phyloP scores from a whole-genome alignment of 192 early-diverging fungal species.

The Backusella macrospora region DNA sequence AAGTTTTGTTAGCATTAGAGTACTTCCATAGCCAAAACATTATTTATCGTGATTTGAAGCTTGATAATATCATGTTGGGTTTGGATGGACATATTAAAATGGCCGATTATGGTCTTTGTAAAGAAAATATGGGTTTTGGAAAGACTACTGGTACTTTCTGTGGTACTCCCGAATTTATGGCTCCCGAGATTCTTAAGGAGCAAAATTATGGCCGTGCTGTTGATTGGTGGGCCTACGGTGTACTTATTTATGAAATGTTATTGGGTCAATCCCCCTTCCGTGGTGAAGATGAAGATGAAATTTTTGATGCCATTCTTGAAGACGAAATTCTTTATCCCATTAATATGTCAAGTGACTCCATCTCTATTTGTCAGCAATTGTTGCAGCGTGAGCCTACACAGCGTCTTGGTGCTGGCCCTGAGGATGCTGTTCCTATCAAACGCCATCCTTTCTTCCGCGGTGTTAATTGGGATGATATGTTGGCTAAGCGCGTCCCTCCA shows the following conservation, averaged over 20 bases:
- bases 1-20: constrained; percentile 90
- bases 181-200: constrained; percentile 61
- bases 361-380: constrained; percentile 44
- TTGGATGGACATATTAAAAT: constrained; percentile 96
- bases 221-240: constrained; percentile 89
- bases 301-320: constrained; percentile 80
- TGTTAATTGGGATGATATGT: constrained; percentile 94
- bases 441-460: constrained; percentile 93
- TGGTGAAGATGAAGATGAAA: constrained; percentile 75
- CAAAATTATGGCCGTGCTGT: constrained; percentile 67
- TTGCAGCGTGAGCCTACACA: constrained; percentile 85
- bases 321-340: constrained; percentile 73
- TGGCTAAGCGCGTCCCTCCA: constrained; percentile 81
- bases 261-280: constrained; percentile 83
- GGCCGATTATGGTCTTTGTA: constrained; percentile 93
- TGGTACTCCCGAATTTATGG: constrained; percentile 77
- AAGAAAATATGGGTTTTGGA: constrained; percentile 50
- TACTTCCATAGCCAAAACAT: constrained; percentile 95
- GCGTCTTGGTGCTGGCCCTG: constrained; percentile 80
- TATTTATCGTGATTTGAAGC: constrained; percentile 94
- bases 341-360: constrained; percentile 31
- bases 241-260: constrained; percentile 89
- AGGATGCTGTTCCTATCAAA: constrained; percentile 92
- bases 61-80: constrained; percentile 93
- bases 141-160: constrained; percentile 58